phyloP scores from a whole-genome alignment of 1,284 basidiomycete species.

The Porodaedalea pini region DNA sequence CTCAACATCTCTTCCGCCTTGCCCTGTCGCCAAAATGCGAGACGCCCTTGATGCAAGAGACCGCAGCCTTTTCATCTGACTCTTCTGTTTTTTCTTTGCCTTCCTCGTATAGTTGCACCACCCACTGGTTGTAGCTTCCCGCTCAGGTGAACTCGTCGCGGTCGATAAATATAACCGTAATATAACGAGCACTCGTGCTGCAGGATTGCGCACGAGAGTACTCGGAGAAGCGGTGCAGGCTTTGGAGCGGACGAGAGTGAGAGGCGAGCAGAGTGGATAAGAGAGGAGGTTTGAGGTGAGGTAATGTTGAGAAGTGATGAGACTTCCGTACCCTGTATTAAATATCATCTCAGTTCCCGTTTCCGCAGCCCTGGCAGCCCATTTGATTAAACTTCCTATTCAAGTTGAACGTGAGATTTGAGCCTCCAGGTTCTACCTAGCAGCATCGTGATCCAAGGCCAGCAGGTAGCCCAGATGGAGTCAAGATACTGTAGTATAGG shows the following conservation, averaged over 20 bases:
- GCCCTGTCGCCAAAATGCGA: conserved; percentile 41
- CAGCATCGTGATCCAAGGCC: too few species aligned
- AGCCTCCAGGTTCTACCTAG: too few species aligned
- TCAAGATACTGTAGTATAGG: too few species aligned
- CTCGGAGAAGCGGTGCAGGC: conserved; percentile 50
- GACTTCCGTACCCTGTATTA: conserved; percentile 68
- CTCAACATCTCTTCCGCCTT: conserved; percentile 26
- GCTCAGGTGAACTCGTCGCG: conserved; percentile 66
- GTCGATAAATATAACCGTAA: too few species aligned
- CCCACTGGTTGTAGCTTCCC: conserved; percentile 56
- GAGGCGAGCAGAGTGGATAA: conserved; percentile 69
- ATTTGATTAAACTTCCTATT: too few species aligned
- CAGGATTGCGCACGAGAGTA: conserved; percentile 41
- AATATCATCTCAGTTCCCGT: too few species aligned
- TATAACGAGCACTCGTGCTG: conserved; percentile 53
- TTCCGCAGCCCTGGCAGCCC: too few species aligned
- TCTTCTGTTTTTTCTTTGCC: neutral
- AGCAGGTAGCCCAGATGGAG: too few species aligned
- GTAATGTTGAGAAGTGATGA: conserved; percentile 64
- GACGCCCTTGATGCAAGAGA: conserved; percentile 11
- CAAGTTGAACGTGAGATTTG: too few species aligned
- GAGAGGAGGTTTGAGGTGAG: conserved; percentile 54
- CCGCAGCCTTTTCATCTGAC: neutral
- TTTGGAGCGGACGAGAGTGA: conserved; percentile 63
- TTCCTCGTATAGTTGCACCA: neutral